Evolutionary conservation across 2,329 filamentous ascomycete species (phyloP), one percentile per base, ranked within the genome.

Genomic region (Calycina herbarum): DNA sequence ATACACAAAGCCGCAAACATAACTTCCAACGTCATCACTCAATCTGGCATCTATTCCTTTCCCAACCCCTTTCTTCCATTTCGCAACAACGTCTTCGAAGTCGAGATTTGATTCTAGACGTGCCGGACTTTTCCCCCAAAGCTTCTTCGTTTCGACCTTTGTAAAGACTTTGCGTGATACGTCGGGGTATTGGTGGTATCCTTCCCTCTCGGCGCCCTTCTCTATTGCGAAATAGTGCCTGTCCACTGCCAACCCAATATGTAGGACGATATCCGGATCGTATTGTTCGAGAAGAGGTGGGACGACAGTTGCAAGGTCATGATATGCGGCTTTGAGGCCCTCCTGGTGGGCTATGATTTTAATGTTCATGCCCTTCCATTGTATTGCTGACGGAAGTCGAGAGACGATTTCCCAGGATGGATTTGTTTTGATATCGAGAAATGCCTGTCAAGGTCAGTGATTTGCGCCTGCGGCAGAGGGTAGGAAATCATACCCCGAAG

Each of bases 391-490:
- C 2, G 91, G 88, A 17, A 95, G 84, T 24, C 80, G 81, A 29
- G 82, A 83, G 58, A 88, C 86, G 73, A 96, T 93, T 73, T 93
- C 85, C 83, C 86, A 93, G 1, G 92, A 93, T 11, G 92, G 91
- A 75, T 95, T 96, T 67, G 87, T 80, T 42, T 87, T 71, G 20
- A 71, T 64, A 42, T 71, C 57, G 24, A 64, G 67, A 59, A 71
- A 71, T 59, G 60, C 54, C 67, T 70, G 24, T 33, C 2, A 5
- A 11, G 24, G 38, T 40, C n/a, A 31, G 35, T 42, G 59, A 33
- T 45, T 57, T 57, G 10, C 11, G n/a, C 24, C 8, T 56, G 24
- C 11, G 38, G 45, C 40, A 17, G 10, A n/a, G n/a, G 20, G 40
- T 29, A 33, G 3, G 61, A 38, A 58, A 40, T 80, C 80, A 65